Evolutionary conservation across 2,329 filamentous ascomycete species (phyloP), one percentile per base, ranked within the genome.

Genomic region (Alternaria brassicicola): DNA sequence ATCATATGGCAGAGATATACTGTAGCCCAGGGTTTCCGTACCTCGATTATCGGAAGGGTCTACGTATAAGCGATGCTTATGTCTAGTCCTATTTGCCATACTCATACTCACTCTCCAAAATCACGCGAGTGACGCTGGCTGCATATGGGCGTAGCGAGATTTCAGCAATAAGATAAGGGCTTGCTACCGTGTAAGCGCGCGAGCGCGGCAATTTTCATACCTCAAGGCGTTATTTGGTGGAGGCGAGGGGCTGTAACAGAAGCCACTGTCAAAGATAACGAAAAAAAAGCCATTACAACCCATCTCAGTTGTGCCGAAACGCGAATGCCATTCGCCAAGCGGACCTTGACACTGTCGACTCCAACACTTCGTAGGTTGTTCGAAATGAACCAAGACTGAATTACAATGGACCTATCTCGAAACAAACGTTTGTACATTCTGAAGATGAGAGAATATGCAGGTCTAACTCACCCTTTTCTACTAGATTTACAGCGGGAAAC

Each of bases 401-500:
- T 58, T 59, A 55, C 47, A 49, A 59, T 19, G 42, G 31, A 41
- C 50, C 33, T 43, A 50, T 31, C 41, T 48, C n/a, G 19, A 48
- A 46, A 35, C 30, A 23, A 52, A 42, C 35, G 19, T 30, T 39
- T 28, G 45, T 33, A 17, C 31, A 48, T 43, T 36, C 47, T 38
- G 35, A 43, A 30, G 33, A 38, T 42, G 19, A 55, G 35, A 48
- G n/a, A 41, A 43, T 25, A 56, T 52, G 39, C 30, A 36, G 17
- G 19, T 52, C 33, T n/a, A 45, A 46, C 43, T 17, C 33, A 6
- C 25, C 17, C n/a, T 17, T 25, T 15, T 33, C 38, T 25, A 33
- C 19, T 28, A 43, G 19, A 31, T 33, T 5, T 19, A 38, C 36
- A 35, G 25, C 47, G 23, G 26, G 49, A 26, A 43, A 56, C 31